Evolutionary conservation across 2,329 filamentous ascomycete genomes (phyloP).

Genomic region (Neonectria magnoliae): DNA sequence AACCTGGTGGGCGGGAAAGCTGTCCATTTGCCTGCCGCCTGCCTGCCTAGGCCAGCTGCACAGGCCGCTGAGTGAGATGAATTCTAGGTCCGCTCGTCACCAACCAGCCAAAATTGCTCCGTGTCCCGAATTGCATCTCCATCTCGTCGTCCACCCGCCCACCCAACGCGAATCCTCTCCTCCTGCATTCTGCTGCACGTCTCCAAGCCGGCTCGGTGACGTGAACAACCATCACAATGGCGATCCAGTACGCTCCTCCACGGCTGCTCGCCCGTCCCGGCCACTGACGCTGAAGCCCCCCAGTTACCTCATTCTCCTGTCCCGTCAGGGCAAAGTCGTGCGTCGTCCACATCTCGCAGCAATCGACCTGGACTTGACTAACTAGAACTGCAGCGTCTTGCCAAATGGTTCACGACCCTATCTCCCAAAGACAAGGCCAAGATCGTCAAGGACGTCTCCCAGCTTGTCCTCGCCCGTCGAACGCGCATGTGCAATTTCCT

Average conservation of each 20-base stretch:
- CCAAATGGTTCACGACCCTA: slow-evolving; percentile 99
- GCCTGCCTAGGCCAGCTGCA: slow-evolving; percentile 16
- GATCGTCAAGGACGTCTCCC: slow-evolving; percentile 99
- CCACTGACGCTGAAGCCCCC: slow-evolving; percentile 36
- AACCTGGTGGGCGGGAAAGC: background rate
- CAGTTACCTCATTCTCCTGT: slow-evolving; percentile 97
- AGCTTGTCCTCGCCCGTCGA: slow-evolving; percentile 92
- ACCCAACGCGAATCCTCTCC: slow-evolving; percentile 23
- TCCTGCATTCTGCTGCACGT: slow-evolving; percentile 30
- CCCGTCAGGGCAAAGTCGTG: slow-evolving; percentile 99
- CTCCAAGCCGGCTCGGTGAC: slow-evolving; percentile 37
- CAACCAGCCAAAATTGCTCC: slow-evolving; percentile 44
- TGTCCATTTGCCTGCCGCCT: background rate
- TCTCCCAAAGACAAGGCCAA: slow-evolving; percentile 99
- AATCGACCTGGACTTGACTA: slow-evolving; percentile 24
- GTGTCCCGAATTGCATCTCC: slow-evolving; percentile 41
- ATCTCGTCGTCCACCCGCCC: slow-evolving; percentile 29
- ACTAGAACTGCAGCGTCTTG: slow-evolving; percentile 76
- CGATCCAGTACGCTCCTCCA: slow-evolving; percentile 54
- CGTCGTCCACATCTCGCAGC: slow-evolving; percentile 58
- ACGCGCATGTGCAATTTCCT: slow-evolving; percentile 99
- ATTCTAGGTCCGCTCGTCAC: slow-evolving; percentile 38
- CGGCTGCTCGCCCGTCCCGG: slow-evolving; percentile 9
- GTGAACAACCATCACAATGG: slow-evolving; percentile 49
- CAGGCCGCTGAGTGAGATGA: background rate